Conservation (phyloP, 177 flowering plant genomes). For the Telopea speciosissima region DNA sequence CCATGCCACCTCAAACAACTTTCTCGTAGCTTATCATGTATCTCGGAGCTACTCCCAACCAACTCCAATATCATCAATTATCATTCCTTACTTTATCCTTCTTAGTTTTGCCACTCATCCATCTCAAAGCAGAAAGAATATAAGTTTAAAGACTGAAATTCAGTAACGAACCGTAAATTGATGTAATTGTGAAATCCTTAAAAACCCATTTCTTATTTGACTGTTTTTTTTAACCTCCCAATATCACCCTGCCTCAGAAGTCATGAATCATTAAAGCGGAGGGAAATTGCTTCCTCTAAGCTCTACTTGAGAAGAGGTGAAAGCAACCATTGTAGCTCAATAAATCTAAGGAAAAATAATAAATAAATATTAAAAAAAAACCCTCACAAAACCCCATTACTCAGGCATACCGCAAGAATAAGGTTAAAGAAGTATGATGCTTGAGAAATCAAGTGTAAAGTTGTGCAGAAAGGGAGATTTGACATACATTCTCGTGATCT, state of each 20-base stretch:
- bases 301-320: background rate
- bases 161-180: background rate
- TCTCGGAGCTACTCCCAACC: too few species aligned
- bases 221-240: background rate
- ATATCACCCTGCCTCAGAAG: background rate
- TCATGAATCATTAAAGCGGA: background rate
- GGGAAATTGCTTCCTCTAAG: background rate
- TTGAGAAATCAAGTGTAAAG: background rate
- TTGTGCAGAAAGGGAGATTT: too few species aligned
- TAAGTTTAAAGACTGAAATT: background rate
- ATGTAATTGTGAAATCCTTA: background rate
- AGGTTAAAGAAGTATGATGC: background rate
- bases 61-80: too few species aligned
- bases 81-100: too few species aligned
- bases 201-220: background rate
- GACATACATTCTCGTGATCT: conserved; percentile 53
- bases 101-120: too few species aligned
- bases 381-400: background rate
- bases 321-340: background rate
- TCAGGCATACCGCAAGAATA: background rate
- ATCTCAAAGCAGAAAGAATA: too few species aligned
- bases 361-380: too few species aligned
- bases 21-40: too few species aligned
- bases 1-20: too few species aligned
- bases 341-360: background rate